Percentiles rank a stretch among this genome's conserved stretches.
These are phyloP conservation scores for Termitomyces sp. DNA, from an alignment of 768 basidiomycete genomes.

Conservation along the genomic window DNA sequence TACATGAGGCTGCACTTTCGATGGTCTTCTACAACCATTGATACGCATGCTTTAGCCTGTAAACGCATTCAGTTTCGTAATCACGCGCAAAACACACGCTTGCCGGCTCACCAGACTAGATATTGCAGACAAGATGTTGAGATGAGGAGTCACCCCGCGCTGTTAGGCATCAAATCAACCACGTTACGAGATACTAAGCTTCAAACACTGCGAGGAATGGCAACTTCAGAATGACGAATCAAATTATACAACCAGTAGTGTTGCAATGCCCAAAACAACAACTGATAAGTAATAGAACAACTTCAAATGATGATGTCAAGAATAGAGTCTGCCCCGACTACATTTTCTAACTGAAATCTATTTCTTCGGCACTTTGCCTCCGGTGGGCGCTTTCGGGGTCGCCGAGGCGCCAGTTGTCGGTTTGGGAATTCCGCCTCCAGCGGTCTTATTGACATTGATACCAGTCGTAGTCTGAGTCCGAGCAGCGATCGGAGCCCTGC, in stretches of 20 bases:
- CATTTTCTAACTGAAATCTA: background rate
- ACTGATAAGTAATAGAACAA: background rate
- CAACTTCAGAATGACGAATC: background rate
- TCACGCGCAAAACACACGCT: background rate
- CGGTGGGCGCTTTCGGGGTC: slow-evolving; percentile 8
- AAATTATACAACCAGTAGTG: background rate
- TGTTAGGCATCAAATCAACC: background rate
- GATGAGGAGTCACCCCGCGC: background rate
- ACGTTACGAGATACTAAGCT: background rate
- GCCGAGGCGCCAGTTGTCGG: slow-evolving; percentile 6
- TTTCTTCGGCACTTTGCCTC: slow-evolving; percentile 13
- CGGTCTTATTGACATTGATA: slow-evolving; percentile 6
- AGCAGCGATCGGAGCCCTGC: slow-evolving; percentile 7
- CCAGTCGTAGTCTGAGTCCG: slow-evolving; percentile 6
- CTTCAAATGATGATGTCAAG: background rate
- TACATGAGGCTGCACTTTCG: slow-evolving; percentile 5
- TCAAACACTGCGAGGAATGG: background rate
- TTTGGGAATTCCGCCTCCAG: slow-evolving; percentile 8
- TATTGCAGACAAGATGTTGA: background rate
- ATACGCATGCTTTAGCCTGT: background rate
- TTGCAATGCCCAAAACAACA: background rate
- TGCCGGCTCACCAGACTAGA: background rate
- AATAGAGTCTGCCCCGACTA: background rate
- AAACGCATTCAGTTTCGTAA: background rate
- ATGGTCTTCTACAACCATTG: background rate